These are phyloP conservation scores for Fusarium cyanostomum DNA, from an alignment of 2,329 filamentous ascomycete genomes.

Conservation along the genomic window DNA sequence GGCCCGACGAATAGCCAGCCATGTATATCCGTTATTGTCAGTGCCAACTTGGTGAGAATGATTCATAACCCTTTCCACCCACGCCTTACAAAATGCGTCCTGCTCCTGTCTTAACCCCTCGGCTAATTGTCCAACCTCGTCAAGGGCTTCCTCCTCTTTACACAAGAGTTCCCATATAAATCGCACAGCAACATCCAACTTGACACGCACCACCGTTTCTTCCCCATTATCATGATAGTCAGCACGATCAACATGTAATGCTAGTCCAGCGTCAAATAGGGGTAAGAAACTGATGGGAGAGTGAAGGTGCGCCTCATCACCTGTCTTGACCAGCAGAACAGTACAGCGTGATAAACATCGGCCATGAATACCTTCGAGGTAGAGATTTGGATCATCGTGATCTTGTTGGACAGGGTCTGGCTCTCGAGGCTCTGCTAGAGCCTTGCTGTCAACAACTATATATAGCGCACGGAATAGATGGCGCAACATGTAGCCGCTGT, in stretches of 20 bases:
- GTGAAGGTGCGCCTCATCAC: neutral
- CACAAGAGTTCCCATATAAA: slow-evolving; percentile 3
- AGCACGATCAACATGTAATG: neutral
- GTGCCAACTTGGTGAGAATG: neutral
- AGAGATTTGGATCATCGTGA: neutral
- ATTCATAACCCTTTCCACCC: neutral
- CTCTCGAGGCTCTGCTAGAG: neutral
- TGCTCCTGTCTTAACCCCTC: neutral
- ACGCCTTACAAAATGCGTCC: neutral
- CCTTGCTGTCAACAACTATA: slow-evolving; percentile 3
- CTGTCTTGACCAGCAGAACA: slow-evolving; percentile 11
- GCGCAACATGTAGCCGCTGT: neutral
- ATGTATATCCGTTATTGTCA: slow-evolving; percentile 1
- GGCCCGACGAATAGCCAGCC: neutral
- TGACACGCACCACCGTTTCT: slow-evolving; percentile 5
- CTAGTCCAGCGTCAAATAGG: slow-evolving; percentile 3
- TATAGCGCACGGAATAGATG: slow-evolving; percentile 9
- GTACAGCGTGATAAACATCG: neutral
- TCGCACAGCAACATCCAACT: neutral
- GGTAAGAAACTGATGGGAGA: slow-evolving; percentile 5
- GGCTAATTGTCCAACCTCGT: neutral
- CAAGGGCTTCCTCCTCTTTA: neutral
- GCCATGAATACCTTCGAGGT: neutral
- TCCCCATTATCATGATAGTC: neutral
- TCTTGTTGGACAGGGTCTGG: neutral